A percentile compares a stretch with the other conserved stretches of the same genome.
Evolutionary conservation across 2,329 filamentous ascomycete genomes (phyloP).

Genomic region (Botrytis elliptica): DNA sequence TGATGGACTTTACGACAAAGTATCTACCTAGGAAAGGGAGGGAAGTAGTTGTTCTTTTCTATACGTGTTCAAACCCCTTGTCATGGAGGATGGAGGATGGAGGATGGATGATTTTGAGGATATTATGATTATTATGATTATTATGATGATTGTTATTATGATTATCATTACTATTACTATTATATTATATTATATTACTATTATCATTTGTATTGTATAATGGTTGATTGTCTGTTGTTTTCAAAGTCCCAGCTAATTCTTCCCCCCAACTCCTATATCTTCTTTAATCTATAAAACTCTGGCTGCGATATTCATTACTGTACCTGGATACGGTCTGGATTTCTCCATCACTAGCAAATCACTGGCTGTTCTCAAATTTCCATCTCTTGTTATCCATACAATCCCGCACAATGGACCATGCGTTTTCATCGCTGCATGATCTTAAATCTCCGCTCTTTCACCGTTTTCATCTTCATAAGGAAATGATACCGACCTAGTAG

Average conservation of each 20-base stretch:
- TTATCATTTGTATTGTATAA: not conserved
- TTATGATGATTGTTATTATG: not conserved
- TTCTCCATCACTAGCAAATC: not conserved
- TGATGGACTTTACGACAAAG: not conserved
- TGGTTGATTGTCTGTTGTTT: not conserved
- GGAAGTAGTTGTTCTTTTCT: not conserved
- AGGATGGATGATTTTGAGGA: not conserved
- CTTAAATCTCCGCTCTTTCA: conserved; percentile 6
- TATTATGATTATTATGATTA: not conserved
- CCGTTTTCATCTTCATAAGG: conserved; percentile 8
- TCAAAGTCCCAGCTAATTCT: not conserved
- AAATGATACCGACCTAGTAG: not conserved
- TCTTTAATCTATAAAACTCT: not conserved
- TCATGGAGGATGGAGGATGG: not conserved
- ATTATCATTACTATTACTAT: not conserved
- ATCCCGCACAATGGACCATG: not conserved
- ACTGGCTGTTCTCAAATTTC: not conserved
- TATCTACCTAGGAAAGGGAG: not conserved
- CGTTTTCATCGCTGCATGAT: conserved; percentile 10
- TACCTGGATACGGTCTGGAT: not conserved
- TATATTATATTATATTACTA: not conserved
- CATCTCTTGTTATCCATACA: not conserved
- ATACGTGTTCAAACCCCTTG: conserved; percentile 13
- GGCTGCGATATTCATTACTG: not conserved
- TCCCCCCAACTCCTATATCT: not conserved